Conservation (phyloP, 345 rosid species). For the Microthlaspi erraticum region DNA sequence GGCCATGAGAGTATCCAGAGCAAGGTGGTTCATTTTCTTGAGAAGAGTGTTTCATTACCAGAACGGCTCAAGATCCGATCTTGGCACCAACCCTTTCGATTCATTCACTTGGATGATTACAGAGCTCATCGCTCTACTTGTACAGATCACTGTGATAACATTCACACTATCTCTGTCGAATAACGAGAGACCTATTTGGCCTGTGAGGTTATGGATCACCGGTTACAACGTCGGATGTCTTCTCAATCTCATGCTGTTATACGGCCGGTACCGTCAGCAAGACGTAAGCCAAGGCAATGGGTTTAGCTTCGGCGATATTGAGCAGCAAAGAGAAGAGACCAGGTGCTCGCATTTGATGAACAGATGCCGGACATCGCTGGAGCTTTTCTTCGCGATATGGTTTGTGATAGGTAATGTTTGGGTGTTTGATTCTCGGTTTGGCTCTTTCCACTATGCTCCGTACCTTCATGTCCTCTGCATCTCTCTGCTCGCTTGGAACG, state of each 20-base stretch:
- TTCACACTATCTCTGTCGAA: constrained; percentile 68
- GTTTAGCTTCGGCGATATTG: constrained; percentile 58
- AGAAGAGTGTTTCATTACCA: constrained; percentile 97
- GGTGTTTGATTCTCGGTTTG: constrained; percentile 92
- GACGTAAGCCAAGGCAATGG: constrained; percentile 53
- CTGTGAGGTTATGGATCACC: constrained; percentile 85
- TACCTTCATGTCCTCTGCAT: constrained; percentile 85
- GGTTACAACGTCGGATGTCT: constrained; percentile 81
- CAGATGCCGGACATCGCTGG: constrained; percentile 81
- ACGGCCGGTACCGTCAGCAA: constrained; percentile 74
- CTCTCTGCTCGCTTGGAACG: constrained; percentile 92
- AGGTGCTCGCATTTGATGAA: constrained; percentile 87
- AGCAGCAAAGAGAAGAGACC: constrained; percentile 76
- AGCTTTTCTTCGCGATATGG: constrained; percentile 97
- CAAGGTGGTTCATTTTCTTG: constrained; percentile 89
- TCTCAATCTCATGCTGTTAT: constrained; percentile 68
- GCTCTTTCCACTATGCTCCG: constrained; percentile 77
- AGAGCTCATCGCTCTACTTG: constrained; percentile 69
- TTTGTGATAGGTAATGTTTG: constrained; percentile 98
- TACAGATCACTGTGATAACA: constrained; percentile 66
- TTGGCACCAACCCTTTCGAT: constrained; percentile 89
- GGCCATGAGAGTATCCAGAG: constrained; percentile 84
- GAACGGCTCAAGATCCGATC: constrained; percentile 81
- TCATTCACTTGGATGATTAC: constrained; percentile 84
- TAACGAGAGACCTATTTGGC: constrained; percentile 85